These are phyloP conservation scores for Fusarium sp. DNA, from an alignment of 2,329 filamentous ascomycete genomes.

Conservation along the genomic window DNA sequence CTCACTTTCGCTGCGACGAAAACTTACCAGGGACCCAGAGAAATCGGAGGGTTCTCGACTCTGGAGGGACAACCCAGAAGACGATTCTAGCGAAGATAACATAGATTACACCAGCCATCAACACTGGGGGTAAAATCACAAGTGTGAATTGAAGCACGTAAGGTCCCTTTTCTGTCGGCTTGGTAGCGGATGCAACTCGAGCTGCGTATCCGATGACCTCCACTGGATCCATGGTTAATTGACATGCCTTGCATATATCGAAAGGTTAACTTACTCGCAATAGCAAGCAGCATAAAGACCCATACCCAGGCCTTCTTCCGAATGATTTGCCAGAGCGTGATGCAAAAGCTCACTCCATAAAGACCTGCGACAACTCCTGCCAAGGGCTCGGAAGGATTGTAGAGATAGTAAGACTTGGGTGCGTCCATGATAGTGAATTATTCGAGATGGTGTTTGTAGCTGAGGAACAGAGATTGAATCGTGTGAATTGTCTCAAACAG, in stretches of 20 bases:
- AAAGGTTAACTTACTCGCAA: slow-evolving; percentile 6
- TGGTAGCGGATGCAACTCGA: slow-evolving; percentile 21
- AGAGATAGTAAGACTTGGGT: slow-evolving; percentile 25
- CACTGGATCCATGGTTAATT: slow-evolving; percentile 4
- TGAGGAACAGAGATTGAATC: neutral
- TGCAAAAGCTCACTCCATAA: slow-evolving; percentile 24
- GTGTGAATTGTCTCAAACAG: neutral
- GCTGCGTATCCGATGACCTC: slow-evolving; percentile 28
- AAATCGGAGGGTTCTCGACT: slow-evolving; percentile 25
- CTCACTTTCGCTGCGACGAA: accelerated
- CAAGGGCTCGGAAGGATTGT: slow-evolving; percentile 24
- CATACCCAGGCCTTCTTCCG: slow-evolving; percentile 33
- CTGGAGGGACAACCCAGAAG: slow-evolving; percentile 34
- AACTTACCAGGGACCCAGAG: slow-evolving; percentile 36
- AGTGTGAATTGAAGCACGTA: slow-evolving; percentile 36
- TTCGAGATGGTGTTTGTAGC: neutral
- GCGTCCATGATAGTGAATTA: neutral
- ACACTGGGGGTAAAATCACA: slow-evolving; percentile 31
- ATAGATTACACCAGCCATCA: slow-evolving; percentile 41
- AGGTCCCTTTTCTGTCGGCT: slow-evolving; percentile 19
- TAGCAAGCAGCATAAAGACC: slow-evolving; percentile 27
- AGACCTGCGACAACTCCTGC: slow-evolving; percentile 31
- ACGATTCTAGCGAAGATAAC: slow-evolving; percentile 36
- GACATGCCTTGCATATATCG: accelerated
- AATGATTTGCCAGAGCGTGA: slow-evolving; percentile 26